These are phyloP conservation scores for Leucocoprinus leucothites DNA, from an alignment of 768 basidiomycete genomes.

Conservation along the genomic window DNA sequence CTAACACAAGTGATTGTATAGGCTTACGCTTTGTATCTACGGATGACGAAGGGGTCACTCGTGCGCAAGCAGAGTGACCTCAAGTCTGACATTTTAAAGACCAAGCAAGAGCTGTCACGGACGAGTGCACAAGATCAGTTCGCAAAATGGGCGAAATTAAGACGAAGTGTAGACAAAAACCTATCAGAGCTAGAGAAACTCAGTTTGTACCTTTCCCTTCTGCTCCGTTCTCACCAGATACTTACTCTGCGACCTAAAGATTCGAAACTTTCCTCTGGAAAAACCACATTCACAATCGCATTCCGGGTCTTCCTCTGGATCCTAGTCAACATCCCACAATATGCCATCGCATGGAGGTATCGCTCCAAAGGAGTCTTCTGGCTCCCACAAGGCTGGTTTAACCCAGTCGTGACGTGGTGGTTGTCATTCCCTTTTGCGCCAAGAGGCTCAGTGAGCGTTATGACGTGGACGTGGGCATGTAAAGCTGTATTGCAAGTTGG, in stretches of 20 bases:
- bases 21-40: conserved; percentile 72
- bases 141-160: conserved; percentile 95
- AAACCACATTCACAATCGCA: conserved; percentile 59
- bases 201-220: conserved; percentile 53
- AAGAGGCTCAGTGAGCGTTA: conserved; percentile 85
- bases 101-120: conserved; percentile 81
- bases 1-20: conserved; percentile 24
- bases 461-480: conserved; percentile 95
- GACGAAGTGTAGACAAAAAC: conserved; percentile 89
- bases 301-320: conserved; percentile 79
- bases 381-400: conserved; percentile 88
- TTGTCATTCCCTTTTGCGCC: conserved; percentile 91
- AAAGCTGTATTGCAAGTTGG: conserved; percentile 77
- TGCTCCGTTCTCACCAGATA: neutral
- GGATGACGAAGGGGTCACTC: conserved; percentile 56
- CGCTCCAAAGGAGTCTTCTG: conserved; percentile 90
- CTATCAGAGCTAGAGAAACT: conserved; percentile 87
- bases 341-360: conserved; percentile 89
- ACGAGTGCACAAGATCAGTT: conserved; percentile 98
- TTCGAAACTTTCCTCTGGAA: conserved; percentile 55
- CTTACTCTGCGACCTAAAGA: conserved; percentile 41
- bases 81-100: conserved; percentile 74
- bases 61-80: conserved; percentile 63
- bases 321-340: conserved; percentile 83
- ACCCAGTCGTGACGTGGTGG: conserved; percentile 78